A percentile compares a stretch with the other conserved stretches of the same genome.
Conservation (phyloP, 2,329 filamentous ascomycete species). For the Calonectria fujianensis region DNA sequence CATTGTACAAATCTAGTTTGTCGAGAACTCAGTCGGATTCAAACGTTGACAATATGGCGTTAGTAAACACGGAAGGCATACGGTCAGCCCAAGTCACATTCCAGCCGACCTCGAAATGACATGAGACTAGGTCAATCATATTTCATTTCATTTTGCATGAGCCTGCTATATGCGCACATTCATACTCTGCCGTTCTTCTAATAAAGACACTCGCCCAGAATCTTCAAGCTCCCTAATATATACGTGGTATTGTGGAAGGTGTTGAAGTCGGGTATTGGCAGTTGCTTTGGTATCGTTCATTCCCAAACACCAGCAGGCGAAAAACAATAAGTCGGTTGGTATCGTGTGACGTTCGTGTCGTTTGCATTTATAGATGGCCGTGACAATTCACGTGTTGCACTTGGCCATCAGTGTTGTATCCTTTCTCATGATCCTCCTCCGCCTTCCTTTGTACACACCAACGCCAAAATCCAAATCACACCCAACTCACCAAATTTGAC, state of each 20-base stretch:
- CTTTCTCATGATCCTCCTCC: background rate
- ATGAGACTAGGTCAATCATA: slow-evolving; percentile 25
- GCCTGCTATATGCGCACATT: slow-evolving; percentile 18
- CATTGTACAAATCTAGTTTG: slow-evolving; percentile 1
- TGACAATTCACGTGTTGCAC: background rate
- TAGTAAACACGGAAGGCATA: background rate
- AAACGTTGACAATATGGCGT: background rate
- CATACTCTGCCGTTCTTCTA: slow-evolving; percentile 9
- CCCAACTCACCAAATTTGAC: background rate
- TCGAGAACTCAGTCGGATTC: background rate
- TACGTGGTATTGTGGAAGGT: slow-evolving; percentile 13
- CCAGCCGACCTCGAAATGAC: slow-evolving; percentile 14
- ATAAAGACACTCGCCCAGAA: background rate
- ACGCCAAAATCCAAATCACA: slow-evolving; percentile 12
- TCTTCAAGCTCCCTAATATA: slow-evolving; percentile 12
- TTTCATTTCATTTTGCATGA: slow-evolving; percentile 20
- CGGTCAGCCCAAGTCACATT: slow-evolving; percentile 11
- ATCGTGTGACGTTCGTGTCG: slow-evolving; percentile 7
- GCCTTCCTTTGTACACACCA: slow-evolving; percentile 1
- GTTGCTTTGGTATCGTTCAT: background rate
- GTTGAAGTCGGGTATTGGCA: slow-evolving; percentile 6
- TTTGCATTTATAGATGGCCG: background rate
- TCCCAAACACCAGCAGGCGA: slow-evolving; percentile 6
- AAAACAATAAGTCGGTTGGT: slow-evolving; percentile 18
- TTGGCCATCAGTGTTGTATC: background rate